Evolutionary conservation across 495 filamentous ascomycete species (phyloP).

Genomic region (Xylaria longipes): DNA sequence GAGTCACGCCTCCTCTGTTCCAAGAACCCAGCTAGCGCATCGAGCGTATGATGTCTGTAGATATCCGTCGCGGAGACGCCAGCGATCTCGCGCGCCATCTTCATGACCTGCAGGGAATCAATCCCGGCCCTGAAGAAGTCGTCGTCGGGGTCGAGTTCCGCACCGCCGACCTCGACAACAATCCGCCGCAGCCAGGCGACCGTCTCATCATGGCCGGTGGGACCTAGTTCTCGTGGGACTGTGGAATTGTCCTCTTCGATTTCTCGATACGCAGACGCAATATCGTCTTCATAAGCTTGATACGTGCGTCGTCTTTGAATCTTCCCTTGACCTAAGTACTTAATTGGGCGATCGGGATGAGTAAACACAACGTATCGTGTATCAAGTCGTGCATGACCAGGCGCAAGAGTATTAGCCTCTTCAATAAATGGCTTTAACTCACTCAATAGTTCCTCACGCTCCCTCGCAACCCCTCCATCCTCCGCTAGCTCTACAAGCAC

Average conservation of each 20-base stretch:
- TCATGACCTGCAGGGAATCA: conserved; percentile 7
- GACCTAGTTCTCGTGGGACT: not conserved
- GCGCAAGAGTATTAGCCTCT: conserved; percentile 36
- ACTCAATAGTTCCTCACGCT: not conserved
- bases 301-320: conserved; percentile 45
- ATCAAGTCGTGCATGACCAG: conserved; percentile 32
- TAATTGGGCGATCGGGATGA: conserved; percentile 44
- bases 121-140: not conserved
- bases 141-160: not conserved
- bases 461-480: no score
- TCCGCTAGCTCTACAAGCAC: conserved; percentile 48
- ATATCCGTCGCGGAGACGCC: not conserved
- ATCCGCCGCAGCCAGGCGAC: not conserved
- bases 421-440: conserved; percentile 25
- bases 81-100: not conserved
- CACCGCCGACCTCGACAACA: not conserved
- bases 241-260: not conserved
- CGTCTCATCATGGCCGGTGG: not conserved
- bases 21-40: conserved; percentile 30
- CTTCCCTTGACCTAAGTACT: conserved; percentile 51
- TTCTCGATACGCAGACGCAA: conserved; percentile 43
- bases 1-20: not conserved
- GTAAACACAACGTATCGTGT: conserved; percentile 40
- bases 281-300: conserved; percentile 46
- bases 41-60: not conserved